Evolutionary conservation across 768 basidiomycete genomes (phyloP).

Genomic region (Solioccasus polychromus): DNA sequence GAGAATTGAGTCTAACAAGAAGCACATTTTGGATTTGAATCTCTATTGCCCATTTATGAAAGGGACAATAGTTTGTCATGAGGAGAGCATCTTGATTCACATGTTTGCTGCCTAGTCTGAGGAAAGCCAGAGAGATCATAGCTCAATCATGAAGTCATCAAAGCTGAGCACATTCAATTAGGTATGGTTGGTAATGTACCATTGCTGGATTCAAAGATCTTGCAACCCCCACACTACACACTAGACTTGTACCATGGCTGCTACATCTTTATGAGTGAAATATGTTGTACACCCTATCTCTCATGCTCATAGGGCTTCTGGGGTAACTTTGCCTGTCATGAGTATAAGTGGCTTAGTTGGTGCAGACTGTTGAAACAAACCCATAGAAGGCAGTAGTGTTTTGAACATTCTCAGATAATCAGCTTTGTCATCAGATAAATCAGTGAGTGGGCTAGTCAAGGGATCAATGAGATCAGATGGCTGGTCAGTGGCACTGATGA

Average conservation of each 20-base stretch:
- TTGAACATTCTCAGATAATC: no score
- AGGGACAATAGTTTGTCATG: background rate
- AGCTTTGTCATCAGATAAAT: no score
- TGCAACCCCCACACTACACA: conserved; percentile 4
- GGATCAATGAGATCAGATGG: no score
- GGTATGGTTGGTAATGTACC: conserved; percentile 3
- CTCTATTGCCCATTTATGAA: conserved; percentile 7
- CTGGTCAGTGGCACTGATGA: no score
- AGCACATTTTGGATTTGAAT: background rate
- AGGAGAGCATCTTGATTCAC: background rate
- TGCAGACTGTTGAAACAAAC: background rate
- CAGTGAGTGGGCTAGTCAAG: no score
- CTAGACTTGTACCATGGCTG: background rate
- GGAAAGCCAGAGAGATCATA: background rate
- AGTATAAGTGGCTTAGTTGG: conserved; percentile 1
- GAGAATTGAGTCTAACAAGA: background rate
- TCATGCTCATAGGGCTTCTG: background rate
- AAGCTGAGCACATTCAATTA: background rate
- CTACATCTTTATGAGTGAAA: background rate
- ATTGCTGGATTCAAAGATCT: background rate
- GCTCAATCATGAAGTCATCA: conserved; percentile 1
- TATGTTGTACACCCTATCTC: conserved; percentile 3
- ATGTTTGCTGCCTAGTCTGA: conserved; percentile 3
- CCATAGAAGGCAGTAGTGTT: background rate
- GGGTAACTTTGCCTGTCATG: conserved; percentile 1